These are phyloP conservation scores for Oryza nivara DNA, from an alignment of 176 grass and related monocot genomes.

Conservation along the genomic window DNA sequence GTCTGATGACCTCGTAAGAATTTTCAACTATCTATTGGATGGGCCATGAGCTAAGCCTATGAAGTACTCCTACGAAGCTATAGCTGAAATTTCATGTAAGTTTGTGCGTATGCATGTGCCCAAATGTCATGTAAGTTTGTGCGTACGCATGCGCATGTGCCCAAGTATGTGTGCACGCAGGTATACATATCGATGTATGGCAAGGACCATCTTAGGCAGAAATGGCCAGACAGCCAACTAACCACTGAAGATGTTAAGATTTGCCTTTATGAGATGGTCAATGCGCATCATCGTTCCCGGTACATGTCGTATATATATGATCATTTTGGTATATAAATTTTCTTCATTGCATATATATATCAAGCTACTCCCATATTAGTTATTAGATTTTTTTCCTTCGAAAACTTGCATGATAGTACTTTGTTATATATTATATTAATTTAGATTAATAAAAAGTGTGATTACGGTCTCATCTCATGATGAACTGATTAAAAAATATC, in stretches of 20 bases:
- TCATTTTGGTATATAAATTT: not conserved
- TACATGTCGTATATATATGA: not conserved
- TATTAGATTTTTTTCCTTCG: not conserved
- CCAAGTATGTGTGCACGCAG: not conserved
- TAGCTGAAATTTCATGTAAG: not conserved
- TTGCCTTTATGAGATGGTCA: constrained; percentile 6
- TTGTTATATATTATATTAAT: too few relatives aligned
- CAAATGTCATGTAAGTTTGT: not conserved
- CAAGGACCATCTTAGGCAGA: not conserved
- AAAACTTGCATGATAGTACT: too few relatives aligned
- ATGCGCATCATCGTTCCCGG: not conserved
- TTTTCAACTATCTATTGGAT: not conserved
- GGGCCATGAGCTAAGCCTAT: not conserved
- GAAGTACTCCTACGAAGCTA: not conserved
- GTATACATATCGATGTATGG: not conserved
- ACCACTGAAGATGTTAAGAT: not conserved
- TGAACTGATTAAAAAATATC: not conserved
- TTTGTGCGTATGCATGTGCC: not conserved
- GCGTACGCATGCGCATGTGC: not conserved
- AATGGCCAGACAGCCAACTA: not conserved
- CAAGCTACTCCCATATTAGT: not conserved
- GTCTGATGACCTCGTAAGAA: not conserved
- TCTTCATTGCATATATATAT: not conserved
- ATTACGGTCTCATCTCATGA: too few relatives aligned
- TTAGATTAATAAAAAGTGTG: too few relatives aligned